Base-by-base conservation (phyloP, 2,329 filamentous ascomycete genomes). In the Fusarium globosum region DNA sequence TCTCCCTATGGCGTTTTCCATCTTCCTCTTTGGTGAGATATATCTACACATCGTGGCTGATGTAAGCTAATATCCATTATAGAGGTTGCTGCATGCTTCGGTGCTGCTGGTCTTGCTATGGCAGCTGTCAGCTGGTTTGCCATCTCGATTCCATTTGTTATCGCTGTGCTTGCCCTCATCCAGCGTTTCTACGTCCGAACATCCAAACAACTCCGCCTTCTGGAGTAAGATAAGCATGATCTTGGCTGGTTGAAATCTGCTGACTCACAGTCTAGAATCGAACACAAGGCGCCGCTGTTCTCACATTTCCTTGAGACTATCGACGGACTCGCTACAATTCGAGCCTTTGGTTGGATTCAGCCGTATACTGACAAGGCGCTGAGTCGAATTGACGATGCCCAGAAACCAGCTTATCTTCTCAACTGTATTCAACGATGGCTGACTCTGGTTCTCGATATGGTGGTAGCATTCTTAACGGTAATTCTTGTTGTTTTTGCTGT, bases 111-210 rank as follows among this genome's bases (percentile, higher is more conserved):
- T 8, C 78, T 88, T 3, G 84, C 87, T 30, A 81, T 82, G 13
- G 80, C 83, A 7, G 82, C 84, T 13, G 83, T 86, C 0, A 81
- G 80, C 68, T 87, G 85, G 69, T 82, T 85, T 4, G 84, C 84
- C 8, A 82, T 83, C n/a, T 81, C 82, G 1, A 82, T 87, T 28
- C 86, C 86, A 0, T 78, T 85, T 26, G 80, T 86, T 4, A 73
- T 86, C 38, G 70, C 79, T 13, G 74, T 82, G 4, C 76, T 87
- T 20, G 85, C 85, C 61, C 61, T 84, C 13, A 81, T 88, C 15
- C 87, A 88, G 64, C 84, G 84, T 46, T 83, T 86, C 69, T 89
- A 89, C 68, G 81, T 89, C n/a, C 82, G 85, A 11, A 89, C 88
- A 4, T 89, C 87, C 0, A 86, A 87, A 8, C 88, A 89, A 63